A percentile compares a stretch with the other conserved stretches of the same genome.
Evolutionary conservation across 73 alveolate genomes (phyloP).

Genomic region (Tetrahymena malaccensis): DNA sequence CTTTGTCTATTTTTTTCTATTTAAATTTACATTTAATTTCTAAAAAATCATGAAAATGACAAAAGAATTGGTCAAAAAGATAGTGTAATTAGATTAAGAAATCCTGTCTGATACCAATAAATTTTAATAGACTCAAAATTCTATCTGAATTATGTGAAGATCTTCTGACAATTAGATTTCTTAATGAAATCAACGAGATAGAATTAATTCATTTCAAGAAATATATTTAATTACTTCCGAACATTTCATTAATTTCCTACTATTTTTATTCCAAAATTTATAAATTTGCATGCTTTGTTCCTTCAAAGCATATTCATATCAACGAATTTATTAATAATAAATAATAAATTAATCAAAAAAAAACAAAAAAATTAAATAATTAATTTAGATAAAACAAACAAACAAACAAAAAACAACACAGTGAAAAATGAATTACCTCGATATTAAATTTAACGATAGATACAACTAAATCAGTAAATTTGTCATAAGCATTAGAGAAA

Average conservation of each 20-base stretch:
- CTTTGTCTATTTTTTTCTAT: not conserved
- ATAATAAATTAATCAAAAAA: not conserved
- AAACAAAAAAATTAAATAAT: too few relatives aligned
- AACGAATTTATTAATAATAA: not conserved
- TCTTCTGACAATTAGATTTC: too few relatives aligned
- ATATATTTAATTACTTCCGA: not conserved
- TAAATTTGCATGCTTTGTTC: not conserved
- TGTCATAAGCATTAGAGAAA: not conserved
- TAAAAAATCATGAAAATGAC: not conserved
- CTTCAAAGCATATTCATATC: not conserved
- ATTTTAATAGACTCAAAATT: too few relatives aligned
- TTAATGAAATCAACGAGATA: not conserved
- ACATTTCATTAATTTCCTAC: not conserved
- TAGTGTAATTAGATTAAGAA: not conserved
- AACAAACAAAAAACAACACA: not conserved
- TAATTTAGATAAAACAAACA: not conserved
- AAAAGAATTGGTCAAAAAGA: not conserved
- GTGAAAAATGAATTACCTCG: not conserved
- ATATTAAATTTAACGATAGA: not conserved
- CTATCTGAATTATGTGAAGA: too few relatives aligned
- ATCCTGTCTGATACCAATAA: not conserved
- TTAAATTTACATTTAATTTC: not conserved
- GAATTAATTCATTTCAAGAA: not conserved
- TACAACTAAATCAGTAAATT: not conserved
- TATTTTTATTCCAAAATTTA: not conserved